A percentile compares a stretch with the other conserved stretches of the same genome.
phyloP scores from a whole-genome alignment of 768 basidiomycete species.

The Tubosaeta sp. region DNA sequence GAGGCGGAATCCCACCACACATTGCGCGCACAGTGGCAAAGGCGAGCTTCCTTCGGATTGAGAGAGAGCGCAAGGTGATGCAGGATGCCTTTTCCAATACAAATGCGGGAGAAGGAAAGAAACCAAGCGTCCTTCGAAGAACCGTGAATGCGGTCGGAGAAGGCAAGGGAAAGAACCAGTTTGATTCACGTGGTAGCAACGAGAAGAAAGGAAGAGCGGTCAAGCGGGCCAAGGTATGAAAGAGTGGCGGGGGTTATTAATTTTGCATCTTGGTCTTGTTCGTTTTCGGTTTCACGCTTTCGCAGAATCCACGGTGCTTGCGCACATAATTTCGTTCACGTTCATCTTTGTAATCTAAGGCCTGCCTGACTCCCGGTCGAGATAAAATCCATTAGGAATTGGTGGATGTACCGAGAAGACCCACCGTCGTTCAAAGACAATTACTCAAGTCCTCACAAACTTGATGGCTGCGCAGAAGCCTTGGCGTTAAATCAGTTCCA shows the following conservation, averaged over 20 bases:
- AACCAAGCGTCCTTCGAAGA: conserved; percentile 27
- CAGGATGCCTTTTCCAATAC: conserved; percentile 10
- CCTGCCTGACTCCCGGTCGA: not conserved
- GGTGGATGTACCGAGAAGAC: not conserved
- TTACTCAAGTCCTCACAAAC: not conserved
- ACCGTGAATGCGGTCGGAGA: not conserved
- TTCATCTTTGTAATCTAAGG: not conserved
- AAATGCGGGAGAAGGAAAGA: conserved; percentile 6
- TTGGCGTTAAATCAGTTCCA: not conserved
- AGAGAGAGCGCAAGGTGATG: conserved; percentile 22
- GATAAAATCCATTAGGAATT: not conserved
- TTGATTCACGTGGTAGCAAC: conserved; percentile 78
- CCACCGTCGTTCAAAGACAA: not conserved
- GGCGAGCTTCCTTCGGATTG: conserved; percentile 21
- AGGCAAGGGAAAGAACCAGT: conserved; percentile 28
- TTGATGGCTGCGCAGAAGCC: not conserved
- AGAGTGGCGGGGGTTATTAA: not conserved
- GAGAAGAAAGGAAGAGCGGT: conserved; percentile 40
- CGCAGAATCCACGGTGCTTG: not conserved
- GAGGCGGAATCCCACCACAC: conserved; percentile 30
- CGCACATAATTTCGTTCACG: conserved; percentile 11
- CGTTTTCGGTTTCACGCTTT: conserved; percentile 10
- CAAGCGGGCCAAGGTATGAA: conserved; percentile 17
- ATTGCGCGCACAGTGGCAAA: conserved; percentile 30
- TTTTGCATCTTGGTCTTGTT: not conserved